These are phyloP conservation scores for Amanita pallidorosea DNA, from an alignment of 768 basidiomycete species.

Conservation along the genomic window DNA sequence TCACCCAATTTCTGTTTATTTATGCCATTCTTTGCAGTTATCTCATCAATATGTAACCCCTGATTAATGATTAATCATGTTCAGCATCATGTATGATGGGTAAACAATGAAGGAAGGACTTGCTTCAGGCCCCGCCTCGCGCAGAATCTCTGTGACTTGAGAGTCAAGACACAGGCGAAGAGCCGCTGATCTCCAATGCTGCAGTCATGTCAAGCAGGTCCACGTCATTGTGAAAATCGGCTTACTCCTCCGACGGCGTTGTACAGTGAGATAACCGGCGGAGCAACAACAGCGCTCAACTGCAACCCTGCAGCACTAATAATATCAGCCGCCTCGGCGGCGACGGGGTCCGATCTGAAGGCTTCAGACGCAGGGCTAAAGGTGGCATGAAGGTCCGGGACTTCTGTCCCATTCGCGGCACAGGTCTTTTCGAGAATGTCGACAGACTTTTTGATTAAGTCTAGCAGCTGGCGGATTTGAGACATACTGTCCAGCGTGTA, in stretches of 20 bases:
- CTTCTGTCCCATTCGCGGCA: constrained; percentile 2
- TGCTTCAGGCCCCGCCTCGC: constrained; percentile 22
- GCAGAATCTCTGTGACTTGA: constrained; percentile 19
- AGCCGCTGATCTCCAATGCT: constrained; percentile 17
- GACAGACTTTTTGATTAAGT: neutral
- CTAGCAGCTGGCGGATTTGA: neutral
- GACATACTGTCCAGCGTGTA: no score
- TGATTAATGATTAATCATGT: constrained; percentile 1
- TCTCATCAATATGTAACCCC: constrained; percentile 27
- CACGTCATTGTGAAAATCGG: neutral
- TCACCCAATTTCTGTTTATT: constrained; percentile 24
- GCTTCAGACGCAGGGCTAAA: constrained; percentile 14
- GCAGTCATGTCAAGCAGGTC: neutral
- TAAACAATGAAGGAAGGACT: neutral
- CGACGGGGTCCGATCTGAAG: constrained; percentile 10
- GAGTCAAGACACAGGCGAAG: constrained; percentile 14
- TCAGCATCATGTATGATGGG: neutral
- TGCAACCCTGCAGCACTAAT: constrained; percentile 16
- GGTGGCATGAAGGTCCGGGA: constrained; percentile 14
- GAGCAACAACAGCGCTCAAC: constrained; percentile 12
- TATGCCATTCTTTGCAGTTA: constrained; percentile 19
- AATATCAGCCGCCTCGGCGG: constrained; percentile 10
- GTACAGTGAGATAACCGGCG: constrained; percentile 10
- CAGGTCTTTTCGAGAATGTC: constrained; percentile 7
- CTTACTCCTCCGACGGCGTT: constrained; percentile 6